phyloP scores from a whole-genome alignment of 768 basidiomycete genomes.

The Symmetrospora coprosmae region DNA sequence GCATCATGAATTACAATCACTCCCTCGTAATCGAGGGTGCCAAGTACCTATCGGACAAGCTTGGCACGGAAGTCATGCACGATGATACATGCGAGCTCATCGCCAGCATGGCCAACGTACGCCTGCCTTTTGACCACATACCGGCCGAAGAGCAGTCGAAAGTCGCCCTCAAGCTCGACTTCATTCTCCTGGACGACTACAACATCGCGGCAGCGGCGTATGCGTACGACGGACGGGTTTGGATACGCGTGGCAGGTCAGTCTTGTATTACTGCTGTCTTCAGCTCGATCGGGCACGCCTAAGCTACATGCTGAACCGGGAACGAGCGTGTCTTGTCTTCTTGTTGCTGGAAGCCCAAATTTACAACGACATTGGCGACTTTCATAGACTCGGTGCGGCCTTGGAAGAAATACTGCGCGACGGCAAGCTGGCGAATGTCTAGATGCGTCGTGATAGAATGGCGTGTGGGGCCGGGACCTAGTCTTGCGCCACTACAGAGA shows the following conservation, averaged over 20 bases:
- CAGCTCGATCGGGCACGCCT: too few species aligned
- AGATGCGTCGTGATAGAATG: too few species aligned
- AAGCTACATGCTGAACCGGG: too few species aligned
- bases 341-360: slow-evolving; percentile 23
- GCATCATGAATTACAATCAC: slow-evolving; percentile 58
- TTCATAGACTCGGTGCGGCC: background rate
- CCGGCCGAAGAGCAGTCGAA: background rate
- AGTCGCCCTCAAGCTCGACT: background rate
- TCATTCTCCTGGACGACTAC: slow-evolving; percentile 11
- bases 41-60: slow-evolving; percentile 45
- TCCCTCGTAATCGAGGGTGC: slow-evolving; percentile 56
- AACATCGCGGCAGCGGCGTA: background rate
- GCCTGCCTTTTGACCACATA: background rate
- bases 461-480: too few species aligned
- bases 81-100: slow-evolving; percentile 46
- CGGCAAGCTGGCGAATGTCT: too few species aligned
- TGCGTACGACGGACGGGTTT: slow-evolving; percentile 1
- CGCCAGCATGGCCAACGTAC: slow-evolving; percentile 50
- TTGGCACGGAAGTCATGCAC: slow-evolving; percentile 54
- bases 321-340: background rate
- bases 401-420: slow-evolving; percentile 10
- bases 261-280: too few species aligned
- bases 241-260: background rate
- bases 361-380: slow-evolving; percentile 28
- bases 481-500: background rate